Evolutionary conservation across 495 filamentous ascomycete species (phyloP), one percentile per base, ranked within the genome.

Genomic region (Penicillium atrosanguineum): DNA sequence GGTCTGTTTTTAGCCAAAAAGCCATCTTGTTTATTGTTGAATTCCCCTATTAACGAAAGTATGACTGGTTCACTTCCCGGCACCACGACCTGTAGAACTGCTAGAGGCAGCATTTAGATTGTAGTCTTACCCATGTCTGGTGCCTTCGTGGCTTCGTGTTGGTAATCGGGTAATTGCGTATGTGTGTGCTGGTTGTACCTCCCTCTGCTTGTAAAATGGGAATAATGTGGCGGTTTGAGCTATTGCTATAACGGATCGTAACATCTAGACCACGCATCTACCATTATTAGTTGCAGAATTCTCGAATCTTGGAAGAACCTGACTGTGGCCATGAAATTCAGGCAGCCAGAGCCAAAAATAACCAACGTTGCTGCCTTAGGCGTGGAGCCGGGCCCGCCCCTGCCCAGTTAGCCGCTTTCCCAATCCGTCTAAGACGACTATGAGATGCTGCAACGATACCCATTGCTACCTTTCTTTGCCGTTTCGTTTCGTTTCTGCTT

Each of bases 1-100:
- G 69, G 60, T 71, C 64, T 67, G 69, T 67, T 72, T 65, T 69
- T 75, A 75, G 68, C 72, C 68, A 73, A 75, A 72, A 71, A 68
- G 53, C 65, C 57, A 65, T 68, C 53, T 67, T 61, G 57, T 63
- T 67, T 67, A 62, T 62, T 64, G 59, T 68, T 63, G 57, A 61
- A 64, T 71, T 59, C 65, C 67, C 60, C 60, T 53, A 62, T 65
- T 69, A 75, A 73, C 72, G 72, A 75, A 75, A 75, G 72, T 70
- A 71, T 69, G 65, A 73, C 67, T 66, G 66, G 69, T 70, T 66
- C 60, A 60, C 50, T 60, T 68, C 60, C 49, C 45, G 43, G 37
- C 44, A 46, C 53, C 46, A 43, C 31, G 29, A 37, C 29, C 16
- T 53, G 54, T 66, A 66, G 43, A 44, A 14, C 26, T 53, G 26